Evolutionary conservation across 768 basidiomycete genomes (phyloP).

Genomic region (Agrocybe praecox): DNA sequence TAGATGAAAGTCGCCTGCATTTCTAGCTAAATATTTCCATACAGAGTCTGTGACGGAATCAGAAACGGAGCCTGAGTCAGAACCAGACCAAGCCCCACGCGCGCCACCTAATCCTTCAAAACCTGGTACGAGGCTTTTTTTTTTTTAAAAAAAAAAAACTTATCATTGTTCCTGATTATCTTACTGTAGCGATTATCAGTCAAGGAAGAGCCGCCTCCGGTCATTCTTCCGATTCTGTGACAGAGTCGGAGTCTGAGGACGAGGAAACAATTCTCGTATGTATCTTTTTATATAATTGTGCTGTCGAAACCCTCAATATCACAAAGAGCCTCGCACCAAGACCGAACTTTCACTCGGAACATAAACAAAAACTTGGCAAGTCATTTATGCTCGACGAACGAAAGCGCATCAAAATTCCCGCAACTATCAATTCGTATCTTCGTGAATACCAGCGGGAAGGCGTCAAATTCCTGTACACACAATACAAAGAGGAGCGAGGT

Average conservation of each 20-base stretch:
- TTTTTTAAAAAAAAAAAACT: no score
- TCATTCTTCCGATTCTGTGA: conserved; percentile 12
- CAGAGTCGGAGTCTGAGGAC: conserved; percentile 29
- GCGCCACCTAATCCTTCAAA: background rate
- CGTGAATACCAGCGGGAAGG: conserved; percentile 92
- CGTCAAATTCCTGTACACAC: conserved; percentile 75
- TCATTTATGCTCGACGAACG: conserved; percentile 54
- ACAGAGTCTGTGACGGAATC: conserved; percentile 16
- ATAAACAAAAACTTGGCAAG: conserved; percentile 41
- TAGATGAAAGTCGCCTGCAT: background rate
- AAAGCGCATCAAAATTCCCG: conserved; percentile 55
- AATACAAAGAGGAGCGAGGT: conserved; percentile 69
- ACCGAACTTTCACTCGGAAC: conserved; percentile 55
- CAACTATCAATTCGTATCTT: conserved; percentile 81
- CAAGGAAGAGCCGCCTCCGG: background rate
- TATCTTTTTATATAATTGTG: background rate
- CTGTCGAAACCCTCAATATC: background rate
- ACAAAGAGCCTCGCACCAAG: conserved; percentile 34
- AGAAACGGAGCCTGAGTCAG: conserved; percentile 29
- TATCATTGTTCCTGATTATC: no score
- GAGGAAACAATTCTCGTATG: conserved; percentile 28
- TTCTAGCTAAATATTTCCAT: background rate
- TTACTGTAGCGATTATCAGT: no score
- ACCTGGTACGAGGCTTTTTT: no score
- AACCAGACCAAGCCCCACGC: conserved; percentile 11